Evolutionary conservation across 495 filamentous ascomycete species (phyloP), one percentile per base, ranked within the genome.

Genomic region (Hypoxylon intermedium): DNA sequence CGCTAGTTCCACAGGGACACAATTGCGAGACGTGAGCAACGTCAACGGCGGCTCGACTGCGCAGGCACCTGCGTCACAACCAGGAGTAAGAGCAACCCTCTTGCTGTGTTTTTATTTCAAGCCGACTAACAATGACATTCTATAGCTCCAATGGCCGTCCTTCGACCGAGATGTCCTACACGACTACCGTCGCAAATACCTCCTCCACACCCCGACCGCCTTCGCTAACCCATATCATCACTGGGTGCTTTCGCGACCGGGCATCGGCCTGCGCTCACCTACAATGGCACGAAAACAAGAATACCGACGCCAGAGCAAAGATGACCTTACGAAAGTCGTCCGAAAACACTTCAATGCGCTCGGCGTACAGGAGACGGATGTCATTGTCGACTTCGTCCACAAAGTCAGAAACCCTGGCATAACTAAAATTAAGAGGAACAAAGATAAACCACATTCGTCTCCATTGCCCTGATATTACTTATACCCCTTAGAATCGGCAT

Each of bases 341-440:
- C 78, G 93, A 54, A 96, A 92, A 76, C 90, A 96, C 71, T 96
- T 97, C 73, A 96, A 96, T 68, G 87, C 85, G 18, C 80, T 89
- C 43, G 90, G 88, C 7, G 83, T 96, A 9, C 87, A 86, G 48
- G 93, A 97, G 73, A 91, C 87, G 61, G 93, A 97, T 66, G 88
- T 91, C 26, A 89, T 96, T 50, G 91, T 92, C 15, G 86, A 91
- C 61, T 89, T 96, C 68, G 67, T 94, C 43, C 95, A 97, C 75
- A 93, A 89, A 60, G 87, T 92, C 16, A 79, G 83, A 54, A 76
- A 66, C 23, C 69, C 75, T 3, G 72, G 70, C 6, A 57, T 71
- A 1, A 38, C 67, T 13, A 78, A 76, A 33, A 60, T 63, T 26
- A 52, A n/a, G 61, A 66, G 61, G 42, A 68, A 54, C 48, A 67